These are phyloP conservation scores for Globisporangium lucens DNA, from an alignment of 352 stramenopile species.

Conservation along the genomic window DNA sequence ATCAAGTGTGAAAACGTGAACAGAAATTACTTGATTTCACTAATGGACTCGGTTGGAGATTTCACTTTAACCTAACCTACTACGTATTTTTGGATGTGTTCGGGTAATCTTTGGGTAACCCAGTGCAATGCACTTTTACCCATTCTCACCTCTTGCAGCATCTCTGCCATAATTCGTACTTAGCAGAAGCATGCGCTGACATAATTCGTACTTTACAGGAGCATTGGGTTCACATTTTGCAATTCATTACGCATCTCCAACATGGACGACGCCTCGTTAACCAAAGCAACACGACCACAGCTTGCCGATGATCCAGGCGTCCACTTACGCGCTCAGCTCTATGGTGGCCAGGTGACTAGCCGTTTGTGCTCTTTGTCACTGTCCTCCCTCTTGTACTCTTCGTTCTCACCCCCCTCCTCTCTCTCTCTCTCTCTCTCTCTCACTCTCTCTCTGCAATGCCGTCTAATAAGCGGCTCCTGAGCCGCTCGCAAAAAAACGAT, in stretches of 20 bases:
- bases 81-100: too few species aligned
- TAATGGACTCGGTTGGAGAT: too few species aligned
- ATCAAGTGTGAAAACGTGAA: too few species aligned
- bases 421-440: neutral
- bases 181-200: too few species aligned
- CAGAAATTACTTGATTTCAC: too few species aligned
- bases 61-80: too few species aligned
- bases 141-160: too few species aligned
- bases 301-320: neutral
- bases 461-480: neutral
- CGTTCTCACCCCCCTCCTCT: neutral
- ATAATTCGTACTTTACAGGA: neutral
- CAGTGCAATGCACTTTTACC: too few species aligned
- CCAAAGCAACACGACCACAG: too few species aligned
- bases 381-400: neutral
- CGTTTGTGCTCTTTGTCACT: neutral
- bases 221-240: too few species aligned
- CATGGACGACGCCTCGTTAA: neutral
- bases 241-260: neutral
- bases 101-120: too few species aligned
- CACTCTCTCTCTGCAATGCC: neutral
- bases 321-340: neutral
- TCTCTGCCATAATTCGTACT: too few species aligned
- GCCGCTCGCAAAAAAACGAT: constrained; percentile 21
- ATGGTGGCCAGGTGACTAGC: neutral